Conservation (phyloP, 495 filamentous ascomycete genomes). For the Pseudoneurospora amorphoporcata region DNA sequence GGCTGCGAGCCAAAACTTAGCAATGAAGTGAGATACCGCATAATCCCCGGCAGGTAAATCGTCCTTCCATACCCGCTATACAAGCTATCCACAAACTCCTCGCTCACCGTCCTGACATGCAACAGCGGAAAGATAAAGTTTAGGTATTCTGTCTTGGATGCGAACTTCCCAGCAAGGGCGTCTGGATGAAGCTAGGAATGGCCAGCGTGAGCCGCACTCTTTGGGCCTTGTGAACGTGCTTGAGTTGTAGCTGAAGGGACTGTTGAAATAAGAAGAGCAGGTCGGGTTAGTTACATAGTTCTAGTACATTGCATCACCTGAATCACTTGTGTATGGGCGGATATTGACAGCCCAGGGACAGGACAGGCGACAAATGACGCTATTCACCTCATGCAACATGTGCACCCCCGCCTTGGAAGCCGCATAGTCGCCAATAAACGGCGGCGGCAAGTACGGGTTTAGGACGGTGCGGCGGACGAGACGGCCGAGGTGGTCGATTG, state of each 20-base stretch:
- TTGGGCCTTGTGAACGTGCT: constrained; percentile 16
- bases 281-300: not conserved
- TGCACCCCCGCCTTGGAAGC: constrained; percentile 15
- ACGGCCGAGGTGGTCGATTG: constrained; percentile 13
- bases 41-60: constrained; percentile 25
- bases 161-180: constrained; percentile 22
- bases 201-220: constrained; percentile 22
- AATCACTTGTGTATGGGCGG: not conserved
- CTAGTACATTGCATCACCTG: not conserved
- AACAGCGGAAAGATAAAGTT: constrained; percentile 26
- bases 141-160: constrained; percentile 17
- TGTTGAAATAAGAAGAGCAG: not conserved
- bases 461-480: constrained; percentile 11
- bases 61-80: constrained; percentile 23
- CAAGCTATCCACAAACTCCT: constrained; percentile 23
- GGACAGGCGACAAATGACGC: not conserved
- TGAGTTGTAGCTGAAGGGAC: constrained; percentile 15
- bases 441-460: constrained; percentile 12
- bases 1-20: constrained; percentile 16
- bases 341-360: not conserved
- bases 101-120: constrained; percentile 26
- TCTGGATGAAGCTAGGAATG: constrained; percentile 26
- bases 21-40: constrained; percentile 22
- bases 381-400: constrained; percentile 9
- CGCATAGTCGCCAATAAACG: constrained; percentile 13